Evolutionary conservation across 164 flowering plant genomes (phyloP).

Genomic region (Nelumbo lutea): DNA sequence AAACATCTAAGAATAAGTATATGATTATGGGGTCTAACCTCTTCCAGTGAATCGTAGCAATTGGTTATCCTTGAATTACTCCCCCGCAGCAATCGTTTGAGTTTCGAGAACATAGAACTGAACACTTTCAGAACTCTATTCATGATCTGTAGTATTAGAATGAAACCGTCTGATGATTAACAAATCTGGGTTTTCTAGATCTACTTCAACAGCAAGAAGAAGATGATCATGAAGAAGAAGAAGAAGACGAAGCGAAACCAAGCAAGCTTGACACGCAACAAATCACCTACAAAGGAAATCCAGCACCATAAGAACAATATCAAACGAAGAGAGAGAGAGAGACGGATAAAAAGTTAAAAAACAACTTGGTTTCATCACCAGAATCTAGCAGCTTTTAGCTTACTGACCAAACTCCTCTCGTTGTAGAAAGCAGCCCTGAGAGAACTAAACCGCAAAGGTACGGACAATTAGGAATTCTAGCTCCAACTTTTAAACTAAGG

Average conservation of each 20-base stretch:
- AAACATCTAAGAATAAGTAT: background rate
- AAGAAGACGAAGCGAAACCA: background rate
- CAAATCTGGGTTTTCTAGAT: constrained; percentile 3
- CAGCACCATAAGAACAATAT: background rate
- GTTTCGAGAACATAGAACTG: no score
- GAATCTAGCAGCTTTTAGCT: no score
- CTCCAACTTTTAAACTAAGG: no score
- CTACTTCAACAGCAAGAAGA: background rate
- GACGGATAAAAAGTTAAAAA: no score
- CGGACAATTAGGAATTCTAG: no score
- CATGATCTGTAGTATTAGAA: no score
- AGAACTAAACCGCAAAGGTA: no score
- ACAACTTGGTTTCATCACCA: no score
- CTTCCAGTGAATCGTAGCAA: constrained; percentile 52
- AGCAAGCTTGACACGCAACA: no score
- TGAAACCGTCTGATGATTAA: background rate
- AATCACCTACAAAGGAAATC: constrained; percentile 1
- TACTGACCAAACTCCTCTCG: no score
- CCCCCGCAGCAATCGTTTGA: constrained; percentile 26
- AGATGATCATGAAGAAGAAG: background rate
- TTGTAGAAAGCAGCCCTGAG: no score
- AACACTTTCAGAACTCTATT: no score
- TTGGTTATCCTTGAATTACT: constrained; percentile 68
- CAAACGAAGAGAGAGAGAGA: background rate
- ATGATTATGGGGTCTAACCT: constrained; percentile 32